Base-by-base conservation (phyloP, 2,329 filamentous ascomycete species). In the Sporothrix schenckii region DNA sequence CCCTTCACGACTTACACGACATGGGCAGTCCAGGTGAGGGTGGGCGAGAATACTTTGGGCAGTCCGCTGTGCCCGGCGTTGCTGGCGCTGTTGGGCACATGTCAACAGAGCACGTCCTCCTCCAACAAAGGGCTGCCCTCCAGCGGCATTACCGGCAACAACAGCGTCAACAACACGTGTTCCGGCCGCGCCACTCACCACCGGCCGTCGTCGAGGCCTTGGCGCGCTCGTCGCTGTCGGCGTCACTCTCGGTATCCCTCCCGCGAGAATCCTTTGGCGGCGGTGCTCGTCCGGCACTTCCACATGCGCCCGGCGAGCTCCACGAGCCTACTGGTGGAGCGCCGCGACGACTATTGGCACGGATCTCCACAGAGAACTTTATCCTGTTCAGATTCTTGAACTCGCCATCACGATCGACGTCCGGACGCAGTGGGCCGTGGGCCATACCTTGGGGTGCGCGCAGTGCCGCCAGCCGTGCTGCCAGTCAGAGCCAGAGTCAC, bases 181-280 rank as follows among this genome's bases (percentile, higher is more conserved):
- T 58, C 16, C 54, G 27, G 10, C 54, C 54, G 10, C 56, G 56
- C 4, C 56, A 61, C 9, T 24, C 21, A 2, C 44, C 61, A 10
- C 44, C 61, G 9, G 24, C 61, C 7, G 61, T 66, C 24, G 61
- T 66, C 16, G 61, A 66, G 47, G 61, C 61, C 1, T 4, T 66
- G 14, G 61, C 61, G 3, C 61, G 61, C 1, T 66, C 34, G 14
- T 66, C 61, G 1, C 16, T 66, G 6, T 66, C 61, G 27, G 61
- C 61, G 9, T 66, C 61, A 0, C 9, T 66, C 2, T 50, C 61
- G 4, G 61, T 66, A 7, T 66, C 61, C 4, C 44, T 66, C 1
- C 61, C 61, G 47, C 24, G 61, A 7, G 61, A 66, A 19, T 66
- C 61, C 10, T 66, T 66, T 66, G 19, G 34, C 14, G 24, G 41